Conservation (phyloP, 2,329 filamentous ascomycete species). For the Aureobasidium sp. region DNA sequence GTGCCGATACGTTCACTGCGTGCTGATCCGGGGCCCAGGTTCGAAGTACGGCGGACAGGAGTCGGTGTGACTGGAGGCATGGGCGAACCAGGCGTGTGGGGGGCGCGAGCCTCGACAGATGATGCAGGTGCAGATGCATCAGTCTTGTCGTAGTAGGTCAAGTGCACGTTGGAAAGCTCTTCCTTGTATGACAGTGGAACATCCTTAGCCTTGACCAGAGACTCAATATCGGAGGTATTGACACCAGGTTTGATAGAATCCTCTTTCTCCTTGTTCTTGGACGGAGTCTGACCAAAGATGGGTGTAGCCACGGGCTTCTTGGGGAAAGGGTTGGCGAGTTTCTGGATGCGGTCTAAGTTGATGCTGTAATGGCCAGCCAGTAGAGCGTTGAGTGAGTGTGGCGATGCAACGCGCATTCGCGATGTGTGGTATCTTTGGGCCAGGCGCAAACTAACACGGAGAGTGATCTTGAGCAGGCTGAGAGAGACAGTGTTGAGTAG, state of each 20-base stretch:
- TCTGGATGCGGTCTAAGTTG: slow-evolving; percentile 69
- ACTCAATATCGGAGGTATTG: slow-evolving; percentile 76
- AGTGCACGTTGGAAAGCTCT: slow-evolving; percentile 70
- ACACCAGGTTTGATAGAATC: slow-evolving; percentile 45
- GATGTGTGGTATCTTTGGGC: slow-evolving; percentile 90
- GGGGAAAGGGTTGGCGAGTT: slow-evolving; percentile 71
- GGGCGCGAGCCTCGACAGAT: slow-evolving; percentile 22
- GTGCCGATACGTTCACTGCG: slow-evolving; percentile 17
- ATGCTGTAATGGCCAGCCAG: slow-evolving; percentile 75
- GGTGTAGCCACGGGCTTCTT: slow-evolving; percentile 52
- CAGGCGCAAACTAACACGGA: slow-evolving; percentile 75
- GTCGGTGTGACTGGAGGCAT: slow-evolving; percentile 61
- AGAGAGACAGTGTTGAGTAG: slow-evolving; percentile 82
- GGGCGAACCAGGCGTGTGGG: slow-evolving; percentile 28
- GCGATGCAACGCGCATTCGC: slow-evolving; percentile 60
- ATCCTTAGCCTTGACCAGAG: slow-evolving; percentile 52
- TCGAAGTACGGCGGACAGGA: slow-evolving; percentile 59
- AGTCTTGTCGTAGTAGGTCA: slow-evolving; percentile 64
- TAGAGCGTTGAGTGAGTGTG: slow-evolving; percentile 46
- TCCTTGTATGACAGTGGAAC: slow-evolving; percentile 48
- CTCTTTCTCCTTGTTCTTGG: slow-evolving; percentile 70
- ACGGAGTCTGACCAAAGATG: slow-evolving; percentile 46
- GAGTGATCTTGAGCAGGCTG: slow-evolving; percentile 65
- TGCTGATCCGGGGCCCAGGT: slow-evolving; percentile 35
- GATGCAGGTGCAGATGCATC: slow-evolving; percentile 18